Evolutionary conservation across 768 basidiomycete species (phyloP).

Genomic region (Leccinum variicolor): DNA sequence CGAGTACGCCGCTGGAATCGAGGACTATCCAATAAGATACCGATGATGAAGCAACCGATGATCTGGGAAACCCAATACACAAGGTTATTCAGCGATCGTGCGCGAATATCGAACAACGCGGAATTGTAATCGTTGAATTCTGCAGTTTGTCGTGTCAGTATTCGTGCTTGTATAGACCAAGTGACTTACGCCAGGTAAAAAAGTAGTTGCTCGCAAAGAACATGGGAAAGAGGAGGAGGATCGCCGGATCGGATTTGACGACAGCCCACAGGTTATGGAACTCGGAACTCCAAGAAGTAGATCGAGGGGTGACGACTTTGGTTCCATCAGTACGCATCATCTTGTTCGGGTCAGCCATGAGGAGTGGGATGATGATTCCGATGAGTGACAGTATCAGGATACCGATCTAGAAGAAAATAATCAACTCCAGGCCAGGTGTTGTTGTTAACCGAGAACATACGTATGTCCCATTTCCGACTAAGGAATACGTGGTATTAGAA

Average conservation of each 20-base stretch:
- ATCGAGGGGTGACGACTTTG: conserved; percentile 55
- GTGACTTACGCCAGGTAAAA: conserved; percentile 66
- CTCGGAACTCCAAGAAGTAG: conserved; percentile 75
- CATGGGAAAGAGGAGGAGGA: conserved; percentile 77
- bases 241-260: conserved; percentile 63
- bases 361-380: conserved; percentile 59
- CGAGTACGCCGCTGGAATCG: conserved; percentile 56
- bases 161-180: conserved; percentile 3
- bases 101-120: conserved; percentile 71
- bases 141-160: conserved; percentile 19
- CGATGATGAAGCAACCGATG: conserved; percentile 65
- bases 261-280: conserved; percentile 65
- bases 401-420: conserved; percentile 12
- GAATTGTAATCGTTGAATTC: conserved; percentile 80
- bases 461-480: conserved; percentile 70
- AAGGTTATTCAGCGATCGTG: conserved; percentile 69
- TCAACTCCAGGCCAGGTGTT: background rate
- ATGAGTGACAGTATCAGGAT: conserved; percentile 68
- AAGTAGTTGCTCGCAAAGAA: conserved; percentile 82
- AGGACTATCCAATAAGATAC: conserved; percentile 58
- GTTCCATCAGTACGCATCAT: conserved; percentile 76
- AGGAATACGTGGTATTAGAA: background rate
- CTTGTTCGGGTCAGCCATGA: conserved; percentile 68
- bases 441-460: conserved; percentile 36
- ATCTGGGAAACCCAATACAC: conserved; percentile 82